Evolutionary conservation across 345 rosid genomes (phyloP).

Genomic region (Euphorbia peplus): DNA sequence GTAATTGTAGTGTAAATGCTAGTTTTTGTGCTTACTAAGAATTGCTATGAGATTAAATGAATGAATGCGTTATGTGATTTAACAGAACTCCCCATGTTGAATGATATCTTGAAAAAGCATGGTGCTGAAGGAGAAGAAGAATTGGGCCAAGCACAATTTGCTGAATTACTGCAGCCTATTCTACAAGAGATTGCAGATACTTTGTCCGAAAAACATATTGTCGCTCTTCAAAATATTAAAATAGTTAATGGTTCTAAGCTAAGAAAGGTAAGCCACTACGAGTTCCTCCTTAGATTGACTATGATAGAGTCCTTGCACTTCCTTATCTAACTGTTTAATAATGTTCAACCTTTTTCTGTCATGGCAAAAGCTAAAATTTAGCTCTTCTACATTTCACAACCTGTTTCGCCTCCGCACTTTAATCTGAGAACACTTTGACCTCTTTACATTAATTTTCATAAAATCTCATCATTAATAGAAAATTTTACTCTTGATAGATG

Average conservation of each 20-base stretch:
- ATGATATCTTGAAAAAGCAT: slow-evolving; percentile 70
- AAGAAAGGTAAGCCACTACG: slow-evolving; percentile 44
- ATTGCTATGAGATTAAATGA: background rate
- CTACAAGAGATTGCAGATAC: slow-evolving; percentile 69
- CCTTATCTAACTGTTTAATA: background rate
- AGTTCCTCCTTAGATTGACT: slow-evolving; percentile 3
- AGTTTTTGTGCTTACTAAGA: background rate
- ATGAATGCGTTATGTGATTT: slow-evolving; percentile 16
- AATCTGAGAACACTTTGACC: no score
- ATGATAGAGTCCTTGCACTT: background rate
- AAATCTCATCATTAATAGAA: no score
- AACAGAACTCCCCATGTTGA: slow-evolving; percentile 60
- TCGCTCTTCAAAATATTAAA: slow-evolving; percentile 48
- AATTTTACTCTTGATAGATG: no score
- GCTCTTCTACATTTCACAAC: no score
- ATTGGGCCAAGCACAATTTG: slow-evolving; percentile 88
- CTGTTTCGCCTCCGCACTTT: no score
- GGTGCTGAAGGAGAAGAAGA: slow-evolving; percentile 68
- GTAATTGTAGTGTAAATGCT: background rate
- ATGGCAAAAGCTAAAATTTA: no score
- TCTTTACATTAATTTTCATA: no score
- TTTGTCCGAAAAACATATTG: slow-evolving; percentile 48
- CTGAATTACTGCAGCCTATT: slow-evolving; percentile 66
- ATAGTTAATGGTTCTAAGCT: slow-evolving; percentile 59
- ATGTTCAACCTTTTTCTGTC: background rate